phyloP scores from a whole-genome alignment of 1,139 yeast species.

The Protomyces gravidus region DNA sequence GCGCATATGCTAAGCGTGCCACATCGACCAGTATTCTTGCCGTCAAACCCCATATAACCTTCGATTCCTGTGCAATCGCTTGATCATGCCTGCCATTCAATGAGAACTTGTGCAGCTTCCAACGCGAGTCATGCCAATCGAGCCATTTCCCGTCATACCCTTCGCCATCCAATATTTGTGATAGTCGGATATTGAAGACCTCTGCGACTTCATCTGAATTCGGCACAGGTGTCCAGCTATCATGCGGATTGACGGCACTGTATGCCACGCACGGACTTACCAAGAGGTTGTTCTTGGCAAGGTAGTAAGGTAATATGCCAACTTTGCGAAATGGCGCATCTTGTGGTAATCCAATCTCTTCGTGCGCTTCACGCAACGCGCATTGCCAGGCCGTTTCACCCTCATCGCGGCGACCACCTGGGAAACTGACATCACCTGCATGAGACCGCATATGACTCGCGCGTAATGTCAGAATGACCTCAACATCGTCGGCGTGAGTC shows the following conservation, averaged over 20 bases:
- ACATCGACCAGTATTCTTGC: slow-evolving; percentile 79
- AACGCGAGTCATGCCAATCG: slow-evolving; percentile 41
- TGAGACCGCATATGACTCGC: slow-evolving; percentile 64
- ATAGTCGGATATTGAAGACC: slow-evolving; percentile 39
- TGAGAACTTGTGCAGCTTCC: slow-evolving; percentile 36
- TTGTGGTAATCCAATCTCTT: slow-evolving; percentile 63
- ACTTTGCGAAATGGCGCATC: slow-evolving; percentile 46
- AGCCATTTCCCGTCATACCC: slow-evolving; percentile 41
- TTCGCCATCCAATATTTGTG: slow-evolving; percentile 37
- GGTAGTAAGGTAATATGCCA: slow-evolving; percentile 63
- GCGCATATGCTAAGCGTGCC: slow-evolving; percentile 56
- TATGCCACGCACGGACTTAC: slow-evolving; percentile 80
- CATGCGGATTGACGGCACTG: slow-evolving; percentile 40
- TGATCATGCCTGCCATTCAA: slow-evolving; percentile 38
- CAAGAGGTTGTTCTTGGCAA: slow-evolving; percentile 73
- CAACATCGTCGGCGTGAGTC: slow-evolving; percentile 54
- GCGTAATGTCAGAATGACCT: slow-evolving; percentile 73
- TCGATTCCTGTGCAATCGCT: slow-evolving; percentile 3
- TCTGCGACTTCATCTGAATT: slow-evolving; percentile 39
- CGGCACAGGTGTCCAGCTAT: slow-evolving; percentile 42
- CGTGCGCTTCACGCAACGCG: slow-evolving; percentile 76
- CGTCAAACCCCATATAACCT: slow-evolving; percentile 86
- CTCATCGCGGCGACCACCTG: slow-evolving; percentile 75
- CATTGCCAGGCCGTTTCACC: slow-evolving; percentile 65
- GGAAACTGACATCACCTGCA: slow-evolving; percentile 84